Evolutionary conservation across 306 rosid species (phyloP), one percentile per base, ranked within the genome.

Genomic region (Inga leiocalycina): DNA sequence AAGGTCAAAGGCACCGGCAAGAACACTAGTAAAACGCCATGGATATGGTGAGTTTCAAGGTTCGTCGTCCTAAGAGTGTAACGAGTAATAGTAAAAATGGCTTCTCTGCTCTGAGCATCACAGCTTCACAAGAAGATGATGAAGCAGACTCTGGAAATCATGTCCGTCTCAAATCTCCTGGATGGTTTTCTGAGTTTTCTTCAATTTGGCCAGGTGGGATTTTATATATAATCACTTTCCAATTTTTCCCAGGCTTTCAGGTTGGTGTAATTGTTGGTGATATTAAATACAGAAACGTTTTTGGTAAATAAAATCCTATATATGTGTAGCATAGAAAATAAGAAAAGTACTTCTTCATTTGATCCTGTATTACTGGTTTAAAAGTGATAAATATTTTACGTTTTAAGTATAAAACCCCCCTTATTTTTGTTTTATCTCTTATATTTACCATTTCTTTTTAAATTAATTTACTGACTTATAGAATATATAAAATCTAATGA

Each of bases 141-240:
- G 80, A 22, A 4, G 67, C 73, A 9, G 67, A 69, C 12, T 49
- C 15, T 61, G 59, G 8, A 45, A 68, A 65, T 79, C 73, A 57
- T 70, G 57, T n/a, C n/a, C 85, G 81, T 57, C 88, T 92, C 0
- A 70, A 41, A 2, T 32, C 88, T 81, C 88, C 91, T 9, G 91
- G 94, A 56, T 90, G 94, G 97, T 92, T 88, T 80, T 86, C 94
- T 27, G 97, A 92, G 82, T 30, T 83, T 83, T 86, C 89, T 56
- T 89, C 93, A 5, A 45, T 85, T n/a, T 90, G 97, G 97, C 94
- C 97, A 83, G 93, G 96, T 91, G 39, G 30, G 61, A 64, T 79
- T 45, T 24, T 22, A 22, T 56, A 48, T 3, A 39, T 39, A 39
- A 6, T 39, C 43, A 39, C 43, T 39, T 39, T 39, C 43, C 43